phyloP scores from a whole-genome alignment of 176 grass and related monocot species.

The Eragrostis nindensis region DNA sequence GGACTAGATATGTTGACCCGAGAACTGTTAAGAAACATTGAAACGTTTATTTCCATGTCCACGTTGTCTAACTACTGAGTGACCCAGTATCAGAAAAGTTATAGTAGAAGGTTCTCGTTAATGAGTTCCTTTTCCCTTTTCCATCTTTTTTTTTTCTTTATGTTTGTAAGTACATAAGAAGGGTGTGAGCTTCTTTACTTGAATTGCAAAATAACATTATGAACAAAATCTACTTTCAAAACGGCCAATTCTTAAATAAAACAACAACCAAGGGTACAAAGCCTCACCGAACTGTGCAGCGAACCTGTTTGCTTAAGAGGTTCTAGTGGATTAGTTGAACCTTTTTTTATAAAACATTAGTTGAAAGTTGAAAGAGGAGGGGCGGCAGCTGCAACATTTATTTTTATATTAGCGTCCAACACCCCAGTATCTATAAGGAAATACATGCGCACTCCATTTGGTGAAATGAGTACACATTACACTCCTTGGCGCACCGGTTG shows the following conservation, averaged over 20 bases:
- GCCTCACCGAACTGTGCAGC: constrained; percentile 24
- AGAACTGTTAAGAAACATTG: too few species aligned
- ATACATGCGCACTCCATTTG: constrained; percentile 18
- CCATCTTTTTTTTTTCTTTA: background rate
- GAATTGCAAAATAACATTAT: constrained; percentile 40
- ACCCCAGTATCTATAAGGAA: background rate
- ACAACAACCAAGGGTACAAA: background rate
- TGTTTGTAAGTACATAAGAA: background rate
- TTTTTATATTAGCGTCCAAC: background rate
- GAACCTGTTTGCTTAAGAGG: constrained; percentile 9
- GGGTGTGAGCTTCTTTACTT: constrained; percentile 41
- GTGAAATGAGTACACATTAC: background rate
- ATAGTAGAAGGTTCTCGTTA: background rate
- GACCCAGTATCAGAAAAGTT: background rate
- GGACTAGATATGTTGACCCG: too few species aligned
- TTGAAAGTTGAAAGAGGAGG: constrained; percentile 18
- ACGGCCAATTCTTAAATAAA: constrained; percentile 7
- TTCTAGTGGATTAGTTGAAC: constrained; percentile 32
- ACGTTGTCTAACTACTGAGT: too few species aligned
- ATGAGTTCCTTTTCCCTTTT: background rate
- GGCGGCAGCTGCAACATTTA: background rate
- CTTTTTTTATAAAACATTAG: constrained; percentile 11
- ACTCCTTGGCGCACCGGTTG: background rate
- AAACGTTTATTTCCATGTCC: background rate
- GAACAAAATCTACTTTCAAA: constrained; percentile 29